Conservation (phyloP, 495 filamentous ascomycete species). For the Penicillium lividum region DNA sequence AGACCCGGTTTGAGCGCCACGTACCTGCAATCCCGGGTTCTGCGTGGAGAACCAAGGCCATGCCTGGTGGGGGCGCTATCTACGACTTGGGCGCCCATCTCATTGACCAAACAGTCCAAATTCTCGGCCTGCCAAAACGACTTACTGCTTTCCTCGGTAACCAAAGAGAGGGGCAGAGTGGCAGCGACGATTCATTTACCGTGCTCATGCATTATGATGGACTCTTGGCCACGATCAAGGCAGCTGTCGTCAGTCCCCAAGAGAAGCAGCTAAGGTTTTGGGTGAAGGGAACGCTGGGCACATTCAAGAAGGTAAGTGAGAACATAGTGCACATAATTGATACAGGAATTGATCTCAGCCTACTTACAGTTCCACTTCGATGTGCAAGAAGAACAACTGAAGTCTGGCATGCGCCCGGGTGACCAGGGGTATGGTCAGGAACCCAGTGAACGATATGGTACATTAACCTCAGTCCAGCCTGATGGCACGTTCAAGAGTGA, state of each 20-base stretch:
- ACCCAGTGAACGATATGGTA: too few relatives aligned
- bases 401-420: too few relatives aligned
- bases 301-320: not conserved
- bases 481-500: too few relatives aligned
- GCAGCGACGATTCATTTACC: not conserved
- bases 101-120: not conserved
- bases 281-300: not conserved
- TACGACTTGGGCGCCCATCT: not conserved
- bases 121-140: not conserved
- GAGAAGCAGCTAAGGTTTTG: not conserved
- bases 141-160: not conserved
- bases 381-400: too few relatives aligned
- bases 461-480: too few relatives aligned
- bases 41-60: too few relatives aligned
- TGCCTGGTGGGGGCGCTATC: not conserved
- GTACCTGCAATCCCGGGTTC: too few relatives aligned
- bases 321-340: too few relatives aligned
- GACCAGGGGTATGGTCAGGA: too few relatives aligned
- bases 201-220: not conserved
- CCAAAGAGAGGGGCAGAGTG: not conserved
- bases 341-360: too few relatives aligned
- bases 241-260: not conserved
- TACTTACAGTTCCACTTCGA: too few relatives aligned
- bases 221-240: not conserved
- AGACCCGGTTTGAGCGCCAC: not conserved